Conservation (phyloP, 1,139 yeast genomes). For the Yamadazyma sp. region DNA sequence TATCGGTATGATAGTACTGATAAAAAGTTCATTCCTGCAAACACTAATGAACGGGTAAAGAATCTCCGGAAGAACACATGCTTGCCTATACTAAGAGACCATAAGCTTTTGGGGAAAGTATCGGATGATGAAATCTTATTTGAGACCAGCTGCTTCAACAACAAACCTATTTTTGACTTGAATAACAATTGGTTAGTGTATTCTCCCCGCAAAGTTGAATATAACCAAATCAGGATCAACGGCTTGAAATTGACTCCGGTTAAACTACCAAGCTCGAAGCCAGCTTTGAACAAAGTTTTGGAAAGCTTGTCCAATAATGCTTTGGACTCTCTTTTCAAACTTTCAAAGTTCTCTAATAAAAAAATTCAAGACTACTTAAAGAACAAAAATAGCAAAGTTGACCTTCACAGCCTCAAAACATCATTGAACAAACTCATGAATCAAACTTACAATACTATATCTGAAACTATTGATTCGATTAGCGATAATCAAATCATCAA, state of each 20-base stretch:
- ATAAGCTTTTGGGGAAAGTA: constrained; percentile 14
- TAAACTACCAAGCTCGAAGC: constrained; percentile 45
- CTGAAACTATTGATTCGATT: constrained; percentile 21
- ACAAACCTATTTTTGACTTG: constrained; percentile 50
- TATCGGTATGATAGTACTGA: constrained; percentile 12
- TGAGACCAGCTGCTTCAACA: constrained; percentile 31
- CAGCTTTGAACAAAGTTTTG: constrained; percentile 46
- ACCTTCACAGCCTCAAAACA: constrained; percentile 33
- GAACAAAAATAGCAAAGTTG: constrained; percentile 18
- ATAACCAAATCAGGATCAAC: constrained; percentile 27
- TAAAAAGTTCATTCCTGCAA: constrained; percentile 16
- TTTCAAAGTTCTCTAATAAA: constrained; percentile 50
- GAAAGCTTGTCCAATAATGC: constrained; percentile 53
- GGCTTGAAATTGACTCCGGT: constrained; percentile 37
- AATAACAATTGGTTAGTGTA: constrained; percentile 54
- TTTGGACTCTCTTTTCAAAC: constrained; percentile 50
- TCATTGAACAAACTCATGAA: constrained; percentile 34
- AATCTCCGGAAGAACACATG: constrained; percentile 25
- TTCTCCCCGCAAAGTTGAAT: constrained; percentile 41
- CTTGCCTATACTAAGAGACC: constrained; percentile 23
- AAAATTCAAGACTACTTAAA: constrained; percentile 40
- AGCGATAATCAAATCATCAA: constrained; percentile 38
- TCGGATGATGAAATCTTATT: constrained; percentile 24
- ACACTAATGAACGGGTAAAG: constrained; percentile 21
- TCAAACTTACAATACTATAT: constrained; percentile 36